A percentile compares a stretch with the other conserved stretches of the same genome.
Evolutionary conservation across 1,284 basidiomycete species (phyloP).

Genomic region (Gymnopus androsaceus): DNA sequence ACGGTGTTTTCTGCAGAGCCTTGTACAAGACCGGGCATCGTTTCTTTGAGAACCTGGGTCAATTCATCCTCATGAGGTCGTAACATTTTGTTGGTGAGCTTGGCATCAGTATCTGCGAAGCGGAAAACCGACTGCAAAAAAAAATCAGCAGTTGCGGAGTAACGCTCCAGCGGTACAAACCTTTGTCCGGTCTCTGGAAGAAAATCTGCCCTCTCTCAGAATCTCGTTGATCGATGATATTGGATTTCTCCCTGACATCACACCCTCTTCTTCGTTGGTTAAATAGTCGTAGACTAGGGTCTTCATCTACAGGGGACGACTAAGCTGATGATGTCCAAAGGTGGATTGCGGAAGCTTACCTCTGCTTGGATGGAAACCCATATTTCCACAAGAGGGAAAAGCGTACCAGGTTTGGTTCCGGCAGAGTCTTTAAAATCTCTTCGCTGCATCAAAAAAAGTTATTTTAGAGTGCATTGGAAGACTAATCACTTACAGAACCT

Average conservation of each 20-base stretch:
- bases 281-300: constrained; percentile 91
- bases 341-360: constrained; percentile 42
- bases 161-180: constrained; percentile 42
- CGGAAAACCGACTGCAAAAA: constrained; percentile 77
- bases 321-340: constrained; percentile 1
- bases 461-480: constrained; percentile 4
- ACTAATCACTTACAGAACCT: constrained; percentile 65
- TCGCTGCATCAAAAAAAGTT: constrained; percentile 51
- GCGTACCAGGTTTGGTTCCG: constrained; percentile 66
- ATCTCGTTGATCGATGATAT: constrained; percentile 95
- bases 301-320: constrained; percentile 58
- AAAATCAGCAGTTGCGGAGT: constrained; percentile 8
- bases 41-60: constrained; percentile 81
- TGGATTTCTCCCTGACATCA: constrained; percentile 78
- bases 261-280: constrained; percentile 83
- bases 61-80: constrained; percentile 85
- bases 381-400: constrained; percentile 87
- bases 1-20: constrained; percentile 61
- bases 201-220: constrained; percentile 80
- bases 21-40: constrained; percentile 92
- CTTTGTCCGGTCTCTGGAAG: constrained; percentile 78
- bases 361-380: constrained; percentile 92
- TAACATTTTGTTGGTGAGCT: constrained; percentile 68
- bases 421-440: constrained; percentile 86
- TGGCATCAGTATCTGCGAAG: constrained; percentile 85